Evolutionary conservation across 2,329 filamentous ascomycete genomes (phyloP).

Genomic region (Colletotrichum phormii): DNA sequence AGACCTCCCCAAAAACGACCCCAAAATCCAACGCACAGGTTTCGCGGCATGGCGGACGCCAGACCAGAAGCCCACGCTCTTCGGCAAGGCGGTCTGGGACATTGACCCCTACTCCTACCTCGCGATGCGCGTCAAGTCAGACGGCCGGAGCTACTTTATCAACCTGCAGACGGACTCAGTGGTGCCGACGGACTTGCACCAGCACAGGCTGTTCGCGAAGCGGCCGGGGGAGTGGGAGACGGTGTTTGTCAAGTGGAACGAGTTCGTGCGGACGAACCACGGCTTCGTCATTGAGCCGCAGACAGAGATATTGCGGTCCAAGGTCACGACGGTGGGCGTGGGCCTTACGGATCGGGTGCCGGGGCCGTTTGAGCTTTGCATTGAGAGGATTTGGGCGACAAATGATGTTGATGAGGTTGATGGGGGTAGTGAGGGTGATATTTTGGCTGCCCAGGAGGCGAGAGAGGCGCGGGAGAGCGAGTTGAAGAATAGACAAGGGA

Average conservation of each 20-base stretch:
- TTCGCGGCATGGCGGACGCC: slow-evolving; percentile 92
- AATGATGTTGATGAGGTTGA: slow-evolving; percentile 60
- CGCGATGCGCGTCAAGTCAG: slow-evolving; percentile 87
- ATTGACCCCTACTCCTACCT: slow-evolving; percentile 91
- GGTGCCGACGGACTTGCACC: slow-evolving; percentile 94
- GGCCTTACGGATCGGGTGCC: slow-evolving; percentile 90
- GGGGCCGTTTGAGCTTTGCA: slow-evolving; percentile 87
- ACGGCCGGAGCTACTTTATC: slow-evolving; percentile 91
- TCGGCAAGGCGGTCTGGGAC: slow-evolving; percentile 88
- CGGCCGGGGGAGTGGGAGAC: slow-evolving; percentile 93
- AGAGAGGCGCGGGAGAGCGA: slow-evolving; percentile 39
- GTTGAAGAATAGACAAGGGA: slow-evolving; percentile 51
- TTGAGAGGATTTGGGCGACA: slow-evolving; percentile 91
- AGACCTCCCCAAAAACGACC: slow-evolving; percentile 79
- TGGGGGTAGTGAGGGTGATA: slow-evolving; percentile 36
- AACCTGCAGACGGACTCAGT: slow-evolving; percentile 96
- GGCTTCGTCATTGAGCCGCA: slow-evolving; percentile 94
- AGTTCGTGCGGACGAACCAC: slow-evolving; percentile 95
- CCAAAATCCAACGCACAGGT: slow-evolving; percentile 81
- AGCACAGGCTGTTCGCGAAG: slow-evolving; percentile 87
- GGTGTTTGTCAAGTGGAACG: slow-evolving; percentile 87
- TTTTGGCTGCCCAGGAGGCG: slow-evolving; percentile 22
- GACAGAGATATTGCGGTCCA: slow-evolving; percentile 86
- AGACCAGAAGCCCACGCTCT: slow-evolving; percentile 81
- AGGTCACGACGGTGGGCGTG: slow-evolving; percentile 86